These are phyloP conservation scores for bread wheat (Triticum aestivum) DNA, from an alignment of 176 grass and related monocot genomes.

Conservation along the genomic window IWGSC_CS_RefSeq_v2.1 NC_057814.1:51473797-51474296, in stretches of 20 bases:
- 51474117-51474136: constrained; percentile 55
- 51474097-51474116: constrained; percentile 84
- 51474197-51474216: constrained; percentile 70
- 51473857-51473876: constrained; percentile 36
- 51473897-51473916: constrained; percentile 54
- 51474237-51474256: constrained; percentile 53
- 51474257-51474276: constrained; percentile 58
- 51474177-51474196: constrained; percentile 38
- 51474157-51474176: constrained; percentile 44
- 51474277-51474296: constrained; percentile 68
- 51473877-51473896: constrained; percentile 65
- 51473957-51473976: constrained; percentile 54
- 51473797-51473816: constrained; percentile 55
- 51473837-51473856: constrained; percentile 55
- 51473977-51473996: constrained; percentile 55
- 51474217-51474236: constrained; percentile 50
- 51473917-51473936: constrained; percentile 58
- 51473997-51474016: constrained; percentile 56
- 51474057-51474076: constrained; percentile 43
- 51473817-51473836: constrained; percentile 62
- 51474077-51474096: constrained; percentile 38
- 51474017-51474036: constrained; percentile 44
- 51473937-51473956: constrained; percentile 56
- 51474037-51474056: constrained; percentile 57
- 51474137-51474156: constrained; percentile 58